Evolutionary conservation across 495 filamentous ascomycete species (phyloP).

Genomic region (Aspergillus ostianus): DNA sequence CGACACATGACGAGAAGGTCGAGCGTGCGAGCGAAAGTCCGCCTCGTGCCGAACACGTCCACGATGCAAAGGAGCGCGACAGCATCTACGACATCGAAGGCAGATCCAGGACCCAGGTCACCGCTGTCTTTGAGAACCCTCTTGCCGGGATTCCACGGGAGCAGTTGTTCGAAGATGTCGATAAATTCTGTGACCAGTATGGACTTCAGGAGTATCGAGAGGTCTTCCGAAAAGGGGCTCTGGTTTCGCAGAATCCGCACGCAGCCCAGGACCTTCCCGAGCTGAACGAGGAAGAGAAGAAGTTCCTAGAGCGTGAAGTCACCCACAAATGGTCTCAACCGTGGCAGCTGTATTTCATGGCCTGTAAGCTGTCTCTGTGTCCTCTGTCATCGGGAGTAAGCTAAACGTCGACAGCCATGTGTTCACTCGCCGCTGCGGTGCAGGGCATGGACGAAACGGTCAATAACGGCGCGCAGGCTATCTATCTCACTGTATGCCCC

Average conservation of each 20-base stretch:
- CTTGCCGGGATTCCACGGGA: constrained; percentile 48
- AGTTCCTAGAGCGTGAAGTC: constrained; percentile 43
- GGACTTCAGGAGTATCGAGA: constrained; percentile 43
- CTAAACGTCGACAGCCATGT: constrained; percentile 27
- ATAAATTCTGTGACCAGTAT: constrained; percentile 46
- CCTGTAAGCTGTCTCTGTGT: constrained; percentile 33
- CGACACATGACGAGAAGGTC: neutral
- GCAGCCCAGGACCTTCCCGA: constrained; percentile 39
- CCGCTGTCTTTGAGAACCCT: constrained; percentile 48
- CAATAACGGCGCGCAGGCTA: constrained; percentile 73
- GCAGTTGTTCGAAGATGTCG: constrained; percentile 48
- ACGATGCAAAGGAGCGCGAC: constrained; percentile 4
- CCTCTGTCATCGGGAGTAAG: neutral
- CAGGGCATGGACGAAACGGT: constrained; percentile 76
- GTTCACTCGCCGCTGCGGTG: constrained; percentile 51
- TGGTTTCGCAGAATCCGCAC: constrained; percentile 50
- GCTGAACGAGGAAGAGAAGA: constrained; percentile 46
- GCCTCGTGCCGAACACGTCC: constrained; percentile 12
- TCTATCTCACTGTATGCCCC: constrained; percentile 48
- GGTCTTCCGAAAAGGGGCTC: constrained; percentile 52
- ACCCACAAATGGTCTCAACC: constrained; percentile 59
- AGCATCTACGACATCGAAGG: constrained; percentile 25
- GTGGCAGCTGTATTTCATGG: constrained; percentile 54
- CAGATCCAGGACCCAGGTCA: constrained; percentile 21
- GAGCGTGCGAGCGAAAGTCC: constrained; percentile 1